A percentile compares a stretch with the other conserved stretches of the same genome.
Conservation (phyloP, 257 asterid genomes). For the Solanum piurae region DNA sequence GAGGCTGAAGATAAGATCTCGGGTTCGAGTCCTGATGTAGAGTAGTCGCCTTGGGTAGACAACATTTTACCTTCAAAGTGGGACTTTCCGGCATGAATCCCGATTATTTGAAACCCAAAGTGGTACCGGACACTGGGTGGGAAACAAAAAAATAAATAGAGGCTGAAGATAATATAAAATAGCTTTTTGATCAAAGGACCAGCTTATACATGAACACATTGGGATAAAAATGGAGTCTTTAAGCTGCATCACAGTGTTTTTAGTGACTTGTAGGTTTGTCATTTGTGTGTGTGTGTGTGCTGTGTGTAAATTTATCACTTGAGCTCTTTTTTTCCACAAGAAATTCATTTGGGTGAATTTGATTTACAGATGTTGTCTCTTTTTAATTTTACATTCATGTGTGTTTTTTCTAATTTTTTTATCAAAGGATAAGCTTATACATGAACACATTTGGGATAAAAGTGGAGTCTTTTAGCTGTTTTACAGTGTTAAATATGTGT, state of each 20-base stretch:
- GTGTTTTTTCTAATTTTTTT: background rate
- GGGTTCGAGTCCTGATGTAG: too few species aligned
- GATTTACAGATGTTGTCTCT: background rate
- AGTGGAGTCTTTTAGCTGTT: background rate
- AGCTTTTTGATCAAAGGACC: too few species aligned
- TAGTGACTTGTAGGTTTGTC: too few species aligned
- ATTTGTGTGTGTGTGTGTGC: background rate
- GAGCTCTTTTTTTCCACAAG: background rate
- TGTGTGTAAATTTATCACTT: background rate
- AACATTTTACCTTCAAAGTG: background rate
- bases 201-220: background rate
- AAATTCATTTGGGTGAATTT: background rate
- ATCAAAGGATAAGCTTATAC: background rate
- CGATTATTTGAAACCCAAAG: too few species aligned
- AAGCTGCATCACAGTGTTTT: background rate
- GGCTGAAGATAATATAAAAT: too few species aligned
- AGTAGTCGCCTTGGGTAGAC: background rate
- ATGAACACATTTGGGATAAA: background rate
- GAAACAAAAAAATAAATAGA: too few species aligned
- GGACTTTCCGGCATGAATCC: too few species aligned
- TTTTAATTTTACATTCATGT: background rate
- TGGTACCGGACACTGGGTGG: too few species aligned
- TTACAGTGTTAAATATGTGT: background rate
- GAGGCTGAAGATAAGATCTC: background rate
- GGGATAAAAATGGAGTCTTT: background rate